phyloP scores from a whole-genome alignment of 371 early-diverging fungal genomes.

The Actinomortierella ambigua region DNA sequence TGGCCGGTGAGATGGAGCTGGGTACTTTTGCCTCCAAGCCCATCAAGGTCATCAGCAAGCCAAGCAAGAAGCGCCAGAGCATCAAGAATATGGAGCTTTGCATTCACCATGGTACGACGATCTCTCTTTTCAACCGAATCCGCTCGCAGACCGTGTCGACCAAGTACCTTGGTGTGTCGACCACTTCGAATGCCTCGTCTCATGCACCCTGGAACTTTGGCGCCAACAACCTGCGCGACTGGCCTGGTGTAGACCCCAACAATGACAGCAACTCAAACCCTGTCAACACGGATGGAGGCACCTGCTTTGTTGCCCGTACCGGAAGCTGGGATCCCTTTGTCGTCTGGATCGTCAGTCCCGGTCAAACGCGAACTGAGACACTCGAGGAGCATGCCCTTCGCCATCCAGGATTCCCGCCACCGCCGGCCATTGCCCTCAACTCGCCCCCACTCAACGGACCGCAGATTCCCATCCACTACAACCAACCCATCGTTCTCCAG shows the following conservation, averaged over 20 bases:
- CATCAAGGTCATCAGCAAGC: conserved; percentile 88
- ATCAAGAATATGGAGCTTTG: conserved; percentile 85
- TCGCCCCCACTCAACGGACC: conserved; percentile 46
- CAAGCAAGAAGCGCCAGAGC: conserved; percentile 85
- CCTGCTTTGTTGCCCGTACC: conserved; percentile 81
- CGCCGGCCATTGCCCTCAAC: conserved; percentile 78
- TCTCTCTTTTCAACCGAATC: conserved; percentile 85
- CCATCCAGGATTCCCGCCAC: conserved; percentile 65
- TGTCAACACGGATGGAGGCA: conserved; percentile 55
- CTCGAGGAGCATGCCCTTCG: conserved; percentile 54
- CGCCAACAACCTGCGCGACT: conserved; percentile 40
- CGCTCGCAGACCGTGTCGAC: conserved; percentile 89
- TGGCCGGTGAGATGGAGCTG: conserved; percentile 63
- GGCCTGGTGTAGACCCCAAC: conserved; percentile 34
- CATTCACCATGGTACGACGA: conserved; percentile 83
- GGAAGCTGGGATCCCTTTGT: conserved; percentile 88
- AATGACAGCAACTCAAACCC: conserved; percentile 48
- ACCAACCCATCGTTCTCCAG: conserved; percentile 82
- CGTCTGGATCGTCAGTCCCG: conserved; percentile 83
- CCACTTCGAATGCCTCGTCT: conserved; percentile 47
- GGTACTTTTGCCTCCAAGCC: conserved; percentile 75
- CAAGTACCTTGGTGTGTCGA: conserved; percentile 78
- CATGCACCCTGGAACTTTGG: conserved; percentile 50
- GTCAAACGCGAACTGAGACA: conserved; percentile 53
- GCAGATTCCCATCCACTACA: conserved; percentile 80